Base-by-base conservation (phyloP, 2,329 filamentous ascomycete genomes). In the Phaeosphaeria sp. region DNA sequence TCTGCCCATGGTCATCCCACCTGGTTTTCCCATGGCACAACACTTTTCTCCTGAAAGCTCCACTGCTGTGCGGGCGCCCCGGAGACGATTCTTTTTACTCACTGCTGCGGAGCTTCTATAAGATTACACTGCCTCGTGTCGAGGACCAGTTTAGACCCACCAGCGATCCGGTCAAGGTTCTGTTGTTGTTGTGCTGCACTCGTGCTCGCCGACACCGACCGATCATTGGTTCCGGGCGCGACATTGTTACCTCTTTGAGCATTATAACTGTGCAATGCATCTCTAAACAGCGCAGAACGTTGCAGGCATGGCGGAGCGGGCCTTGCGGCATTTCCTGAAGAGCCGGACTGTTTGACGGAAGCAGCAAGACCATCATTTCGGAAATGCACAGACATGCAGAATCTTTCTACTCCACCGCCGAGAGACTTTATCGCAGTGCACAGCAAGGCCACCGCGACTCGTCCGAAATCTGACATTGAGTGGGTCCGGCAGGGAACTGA, bases 351-450 rank as follows among this genome's bases (percentile, higher is more conserved):
- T 52, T 59, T 50, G 56, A 46, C 25, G 42, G 20, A 36, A 33
- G 6, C 5, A 39, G n/a, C 46, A 43, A 21, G 42, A 10, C 13
- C 33, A 48, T 48, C 46, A 51, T 50, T 52, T 63, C 56, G 58
- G 56, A 47, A 9, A 30, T 54, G 60, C 58, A 63, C 54, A 52
- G 55, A 58, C 58, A 27, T 50, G 55, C 30, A 36, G 54, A 48
- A 44, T 54, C 46, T 55, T 55, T 39, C 39, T 50, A 44, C 60
- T 54, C 58, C 58, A 63, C 60, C 48, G 52, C 56, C 59, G 41
- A 54, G 55, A 36, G 30, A 36, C 30, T 23, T 48, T 25, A 57
- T 52, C 21, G 33, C 53, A 30, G 21, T 10, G 4, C 36, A 50
- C 2, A 56, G 42, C 54, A 54, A 49, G 41, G 51, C 46, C 39